These are phyloP conservation scores for Phoma herbarum DNA, from an alignment of 2,329 filamentous ascomycete species.

Conservation along the genomic window DNA sequence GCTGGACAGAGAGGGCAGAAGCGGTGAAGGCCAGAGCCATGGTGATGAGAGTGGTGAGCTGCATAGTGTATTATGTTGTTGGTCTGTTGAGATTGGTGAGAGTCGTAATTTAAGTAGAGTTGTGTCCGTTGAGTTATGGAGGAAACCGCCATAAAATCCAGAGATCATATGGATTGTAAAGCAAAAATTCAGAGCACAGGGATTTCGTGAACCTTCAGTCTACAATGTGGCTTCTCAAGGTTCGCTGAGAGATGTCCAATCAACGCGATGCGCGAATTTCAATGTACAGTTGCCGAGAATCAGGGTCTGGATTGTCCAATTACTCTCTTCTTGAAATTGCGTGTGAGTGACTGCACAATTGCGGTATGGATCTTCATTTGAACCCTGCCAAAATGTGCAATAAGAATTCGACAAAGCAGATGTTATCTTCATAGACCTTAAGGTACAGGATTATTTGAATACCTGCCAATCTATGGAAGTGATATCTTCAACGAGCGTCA, in stretches of 20 bases:
- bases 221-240: too few relatives aligned
- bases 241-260: too few relatives aligned
- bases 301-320: too few relatives aligned
- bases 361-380: too few relatives aligned
- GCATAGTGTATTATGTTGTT: not conserved
- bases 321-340: too few relatives aligned
- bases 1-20: not conserved
- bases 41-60: not conserved
- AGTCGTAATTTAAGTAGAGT: not conserved
- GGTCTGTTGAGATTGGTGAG: not conserved
- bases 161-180: not conserved
- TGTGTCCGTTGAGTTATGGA: not conserved
- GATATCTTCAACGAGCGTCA: constrained; percentile 7
- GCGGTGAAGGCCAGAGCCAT: not conserved
- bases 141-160: not conserved
- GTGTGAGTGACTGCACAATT: not conserved
- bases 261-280: too few relatives aligned
- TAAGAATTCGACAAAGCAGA: not conserved
- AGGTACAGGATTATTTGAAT: not conserved
- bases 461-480: not conserved
- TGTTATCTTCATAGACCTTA: not conserved
- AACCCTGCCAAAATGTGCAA: not conserved
- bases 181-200: not conserved
- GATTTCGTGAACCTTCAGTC: too few relatives aligned
- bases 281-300: too few relatives aligned